Evolutionary conservation across 2,329 filamentous ascomycete genomes (phyloP).

Genomic region (Curvularia sp.): DNA sequence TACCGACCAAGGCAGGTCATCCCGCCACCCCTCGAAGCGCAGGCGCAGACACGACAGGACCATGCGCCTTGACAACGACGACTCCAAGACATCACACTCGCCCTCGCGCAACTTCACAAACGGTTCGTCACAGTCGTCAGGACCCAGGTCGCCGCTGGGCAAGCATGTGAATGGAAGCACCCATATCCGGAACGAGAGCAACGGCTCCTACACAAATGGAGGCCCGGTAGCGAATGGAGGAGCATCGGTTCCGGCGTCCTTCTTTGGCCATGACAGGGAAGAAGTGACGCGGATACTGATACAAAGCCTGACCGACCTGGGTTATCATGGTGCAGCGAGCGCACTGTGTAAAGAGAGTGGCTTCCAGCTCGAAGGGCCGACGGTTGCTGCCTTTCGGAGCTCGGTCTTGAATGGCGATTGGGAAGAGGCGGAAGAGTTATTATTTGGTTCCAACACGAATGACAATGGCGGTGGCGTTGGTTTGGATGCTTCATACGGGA

Average conservation of each 20-base stretch:
- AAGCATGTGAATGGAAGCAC: conserved; percentile 54
- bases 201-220: conserved; percentile 56
- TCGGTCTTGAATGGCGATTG: conserved; percentile 83
- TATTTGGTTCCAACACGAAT: conserved; percentile 64
- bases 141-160: conserved; percentile 43
- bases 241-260: conserved; percentile 56
- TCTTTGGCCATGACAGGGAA: conserved; percentile 87
- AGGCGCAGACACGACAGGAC: conserved; percentile 52
- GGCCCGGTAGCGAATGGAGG: conserved; percentile 43
- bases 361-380: conserved; percentile 82
- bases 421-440: conserved; percentile 81
- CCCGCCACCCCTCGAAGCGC: conserved; percentile 53
- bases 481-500: conserved; percentile 44
- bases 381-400: conserved; percentile 83
- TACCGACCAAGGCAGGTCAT: conserved; percentile 39
- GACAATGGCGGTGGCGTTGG: conserved; percentile 55
- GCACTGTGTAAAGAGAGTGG: conserved; percentile 82
- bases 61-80: conserved; percentile 55
- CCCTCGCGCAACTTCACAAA: conserved; percentile 50
- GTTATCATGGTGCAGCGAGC: conserved; percentile 79
- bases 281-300: conserved; percentile 93
- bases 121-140: conserved; percentile 49
- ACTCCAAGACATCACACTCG: conserved; percentile 50
- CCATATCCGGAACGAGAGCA: conserved; percentile 50
- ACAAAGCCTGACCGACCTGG: conserved; percentile 87